phyloP scores from a whole-genome alignment of 176 grass and related monocot genomes.

The Pharus latifolius region DNA sequence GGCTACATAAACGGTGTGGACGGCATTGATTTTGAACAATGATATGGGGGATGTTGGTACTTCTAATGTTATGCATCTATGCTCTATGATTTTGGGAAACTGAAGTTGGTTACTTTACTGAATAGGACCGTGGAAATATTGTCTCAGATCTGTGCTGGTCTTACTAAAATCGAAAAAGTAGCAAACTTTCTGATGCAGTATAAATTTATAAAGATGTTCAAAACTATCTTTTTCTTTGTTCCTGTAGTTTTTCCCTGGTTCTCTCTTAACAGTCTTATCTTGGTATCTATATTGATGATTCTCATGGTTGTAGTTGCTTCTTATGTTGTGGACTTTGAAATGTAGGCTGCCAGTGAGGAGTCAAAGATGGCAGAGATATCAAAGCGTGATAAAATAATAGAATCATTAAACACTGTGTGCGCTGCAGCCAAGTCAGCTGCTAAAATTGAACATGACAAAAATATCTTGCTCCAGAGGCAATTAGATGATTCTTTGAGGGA shows the following conservation, averaged over 20 bases:
- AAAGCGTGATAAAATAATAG: constrained; percentile 70
- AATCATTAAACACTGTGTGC: constrained; percentile 43
- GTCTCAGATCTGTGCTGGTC: neutral
- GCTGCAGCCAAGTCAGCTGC: constrained; percentile 43
- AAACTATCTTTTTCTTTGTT: too few relatives aligned
- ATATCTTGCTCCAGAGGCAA: constrained; percentile 40
- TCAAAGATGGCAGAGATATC: constrained; percentile 62
- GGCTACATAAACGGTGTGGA: too few relatives aligned
- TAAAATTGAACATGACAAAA: constrained; percentile 55
- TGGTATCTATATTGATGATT: neutral
- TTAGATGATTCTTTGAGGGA: constrained; percentile 57
- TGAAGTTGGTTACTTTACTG: neutral
- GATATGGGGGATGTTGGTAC: neutral
- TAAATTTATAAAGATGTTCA: too few relatives aligned
- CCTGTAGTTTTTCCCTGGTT: neutral
- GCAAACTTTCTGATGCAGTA: neutral
- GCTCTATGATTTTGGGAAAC: neutral
- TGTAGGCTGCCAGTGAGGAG: constrained; percentile 68
- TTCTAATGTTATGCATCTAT: neutral
- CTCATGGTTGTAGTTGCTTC: neutral
- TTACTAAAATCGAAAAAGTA: neutral
- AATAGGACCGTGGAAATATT: neutral
- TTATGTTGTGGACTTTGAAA: constrained; percentile 9
- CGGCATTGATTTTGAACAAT: too few relatives aligned
- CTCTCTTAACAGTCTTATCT: neutral